Base-by-base conservation (phyloP, 768 basidiomycete genomes). In the Baorangia bicolor region DNA sequence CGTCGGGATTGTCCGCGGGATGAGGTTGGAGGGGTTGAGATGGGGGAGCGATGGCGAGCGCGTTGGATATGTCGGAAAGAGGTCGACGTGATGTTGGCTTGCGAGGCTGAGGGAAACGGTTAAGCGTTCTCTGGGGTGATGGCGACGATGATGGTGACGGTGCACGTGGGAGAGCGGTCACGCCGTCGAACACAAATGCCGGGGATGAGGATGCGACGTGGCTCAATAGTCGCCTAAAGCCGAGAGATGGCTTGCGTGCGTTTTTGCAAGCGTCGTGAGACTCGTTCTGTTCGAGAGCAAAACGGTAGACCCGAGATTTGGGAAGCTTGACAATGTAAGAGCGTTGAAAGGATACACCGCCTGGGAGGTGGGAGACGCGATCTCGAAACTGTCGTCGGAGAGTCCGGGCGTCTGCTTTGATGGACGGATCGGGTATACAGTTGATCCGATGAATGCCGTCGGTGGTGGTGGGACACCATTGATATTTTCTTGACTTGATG, bases 301-400 rank as follows among this genome's bases (percentile, higher is more conserved):
- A 14, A 11, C 13, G 1, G 49, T n/a, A 1, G 55, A 38, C 6
- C 28, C 12, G 10, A n/a, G 54, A 18, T n/a, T 34, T 33, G 20
- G 64, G 64, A n/a, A 64, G 47, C 27, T 62, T 67, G 54, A 68
- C 60, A 27, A 16, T 38, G 23, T 62, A 64, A 28, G 42, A 12
- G 23, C 39, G 44, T 56, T 52, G 39, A 65, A 53, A 1, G 47
- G 21, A 27, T 52, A 58, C 9, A 25, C 33, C 5, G 20, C 39
- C n/a, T 27, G 53, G 20, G 64, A 57, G 4, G 51, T 53, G 45
- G 57, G 33, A 8, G 60, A 56, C 5, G 12, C 20, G 11, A 44
- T 41, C 13, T 49, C 43, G 23, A 20, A 38, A 5, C 30, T 13
- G 18, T 51, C n/a, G n/a, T n/a, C 40, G 3, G 31, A 11, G 18